Percentiles rank a stretch among this genome's conserved stretches.
Evolutionary conservation across 2,329 filamentous ascomycete genomes (phyloP).

Genomic region (Epicoccum nigrum): DNA sequence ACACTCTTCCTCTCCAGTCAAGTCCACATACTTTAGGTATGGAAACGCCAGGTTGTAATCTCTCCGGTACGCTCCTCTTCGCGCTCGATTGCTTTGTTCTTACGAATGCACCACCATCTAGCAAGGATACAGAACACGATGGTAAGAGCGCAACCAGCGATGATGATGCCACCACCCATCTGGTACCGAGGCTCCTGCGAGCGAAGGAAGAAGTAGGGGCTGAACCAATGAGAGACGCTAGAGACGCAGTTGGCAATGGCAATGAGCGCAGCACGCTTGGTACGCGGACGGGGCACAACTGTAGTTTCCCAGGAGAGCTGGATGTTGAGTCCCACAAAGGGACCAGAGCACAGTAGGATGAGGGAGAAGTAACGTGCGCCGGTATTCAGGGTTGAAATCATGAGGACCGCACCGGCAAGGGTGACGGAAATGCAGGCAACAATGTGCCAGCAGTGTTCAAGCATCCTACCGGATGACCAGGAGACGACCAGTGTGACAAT

Average conservation of each 20-base stretch:
- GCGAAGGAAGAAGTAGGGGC: conserved; percentile 46
- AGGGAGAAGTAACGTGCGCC: conserved; percentile 40
- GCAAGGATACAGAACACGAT: conserved; percentile 14
- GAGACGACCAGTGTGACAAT: conserved; percentile 29
- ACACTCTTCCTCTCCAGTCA: too few species aligned
- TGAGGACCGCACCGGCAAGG: conserved; percentile 27
- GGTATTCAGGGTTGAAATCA: conserved; percentile 37
- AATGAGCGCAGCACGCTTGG: conserved; percentile 52
- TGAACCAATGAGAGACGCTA: conserved; percentile 51
- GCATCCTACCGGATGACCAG: conserved; percentile 34
- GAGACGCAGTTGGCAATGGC: conserved; percentile 52
- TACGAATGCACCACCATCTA: conserved; percentile 7
- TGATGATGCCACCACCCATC: conserved; percentile 26
- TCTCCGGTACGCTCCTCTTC: conserved; percentile 18
- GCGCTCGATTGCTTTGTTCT: conserved; percentile 10
- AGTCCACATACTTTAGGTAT: too few species aligned
- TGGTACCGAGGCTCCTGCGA: conserved; percentile 22
- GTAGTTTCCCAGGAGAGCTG: conserved; percentile 54
- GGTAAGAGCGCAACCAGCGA: conserved; percentile 13
- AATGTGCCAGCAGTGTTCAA: conserved; percentile 41
- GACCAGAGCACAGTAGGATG: conserved; percentile 41
- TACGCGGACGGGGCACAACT: conserved; percentile 49
- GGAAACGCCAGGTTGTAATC: conserved; percentile 14
- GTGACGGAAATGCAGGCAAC: conserved; percentile 26
- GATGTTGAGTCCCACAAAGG: conserved; percentile 49